Percentiles rank a stretch among this genome's conserved stretches.
phyloP scores from a whole-genome alignment of 1,284 basidiomycete genomes.

The Marasmius tenuissimus region DNA sequence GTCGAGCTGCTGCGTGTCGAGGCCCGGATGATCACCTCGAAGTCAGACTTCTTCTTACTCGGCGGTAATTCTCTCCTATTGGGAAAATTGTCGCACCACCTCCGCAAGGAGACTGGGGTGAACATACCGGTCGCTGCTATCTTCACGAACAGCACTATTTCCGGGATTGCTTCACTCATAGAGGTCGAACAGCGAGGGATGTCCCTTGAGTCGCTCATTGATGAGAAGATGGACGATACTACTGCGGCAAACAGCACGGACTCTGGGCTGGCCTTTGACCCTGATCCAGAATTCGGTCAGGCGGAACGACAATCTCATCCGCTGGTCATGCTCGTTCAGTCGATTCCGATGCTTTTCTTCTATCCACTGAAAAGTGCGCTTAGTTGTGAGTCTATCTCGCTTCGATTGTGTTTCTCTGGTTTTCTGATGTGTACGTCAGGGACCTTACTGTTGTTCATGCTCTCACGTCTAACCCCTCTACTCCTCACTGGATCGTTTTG shows the following conservation, averaged over 20 bases:
- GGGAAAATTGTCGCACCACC: conserved; percentile 40
- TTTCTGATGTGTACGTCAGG: conserved; percentile 19
- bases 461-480: conserved; percentile 29
- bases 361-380: conserved; percentile 42
- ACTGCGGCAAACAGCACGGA: conserved; percentile 5
- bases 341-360: conserved; percentile 40
- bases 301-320: conserved; percentile 32
- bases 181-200: conserved; percentile 23
- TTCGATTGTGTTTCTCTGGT: background rate
- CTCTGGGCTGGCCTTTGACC: conserved; percentile 3
- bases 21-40: conserved; percentile 29
- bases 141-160: conserved; percentile 41
- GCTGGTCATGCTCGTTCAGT: conserved; percentile 37
- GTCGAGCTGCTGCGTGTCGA: conserved; percentile 39
- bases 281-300: background rate
- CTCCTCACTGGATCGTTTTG: conserved; percentile 28
- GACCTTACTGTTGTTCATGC: conserved; percentile 31
- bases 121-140: conserved; percentile 36
- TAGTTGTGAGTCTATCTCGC: conserved; percentile 30
- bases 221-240: conserved; percentile 1
- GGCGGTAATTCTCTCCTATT: conserved; percentile 46
- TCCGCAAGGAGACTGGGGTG: conserved; percentile 40
- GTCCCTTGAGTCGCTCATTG: conserved; percentile 5
- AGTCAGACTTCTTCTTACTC: conserved; percentile 46
- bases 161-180: conserved; percentile 40